Conservation (phyloP, 1,284 basidiomycete species). For the Phlebopus sp. region DNA sequence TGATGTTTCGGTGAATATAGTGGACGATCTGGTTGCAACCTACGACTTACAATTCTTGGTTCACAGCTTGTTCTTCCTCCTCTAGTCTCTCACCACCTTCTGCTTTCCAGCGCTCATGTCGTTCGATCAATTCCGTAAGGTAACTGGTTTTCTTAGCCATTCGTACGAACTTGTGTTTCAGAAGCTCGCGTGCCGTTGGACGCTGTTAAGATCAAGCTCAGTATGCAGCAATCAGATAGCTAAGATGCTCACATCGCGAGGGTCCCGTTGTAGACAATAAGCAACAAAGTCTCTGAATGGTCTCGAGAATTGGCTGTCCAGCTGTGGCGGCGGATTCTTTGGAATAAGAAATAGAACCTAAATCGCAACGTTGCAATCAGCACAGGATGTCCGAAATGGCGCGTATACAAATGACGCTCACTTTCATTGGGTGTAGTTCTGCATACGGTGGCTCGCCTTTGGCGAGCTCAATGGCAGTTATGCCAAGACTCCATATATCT, state of each 20-base stretch:
- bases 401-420: conserved; percentile 27
- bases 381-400: neutral
- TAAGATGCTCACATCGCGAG: conserved; percentile 67
- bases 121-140: conserved; percentile 92
- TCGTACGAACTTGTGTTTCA: conserved; percentile 95
- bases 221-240: conserved; percentile 8
- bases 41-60: conserved; percentile 56
- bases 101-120: conserved; percentile 91
- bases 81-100: conserved; percentile 80
- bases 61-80: conserved; percentile 63
- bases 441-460: conserved; percentile 98
- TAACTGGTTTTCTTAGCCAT: conserved; percentile 94
- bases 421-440: conserved; percentile 98
- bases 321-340: conserved; percentile 90
- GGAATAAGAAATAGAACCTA: conserved; percentile 97
- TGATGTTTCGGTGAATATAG: conserved; percentile 8
- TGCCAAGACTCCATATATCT: conserved; percentile 96
- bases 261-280: conserved; percentile 91
- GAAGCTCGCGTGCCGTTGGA: conserved; percentile 88
- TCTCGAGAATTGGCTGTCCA: conserved; percentile 88
- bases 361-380: neutral
- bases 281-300: conserved; percentile 93
- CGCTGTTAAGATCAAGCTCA: conserved; percentile 50
- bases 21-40: neutral
- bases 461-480: conserved; percentile 96